Percentiles rank a stretch among this genome's conserved stretches.
Conservation (phyloP, 768 basidiomycete genomes). For the Suillus clintonianus region DNA sequence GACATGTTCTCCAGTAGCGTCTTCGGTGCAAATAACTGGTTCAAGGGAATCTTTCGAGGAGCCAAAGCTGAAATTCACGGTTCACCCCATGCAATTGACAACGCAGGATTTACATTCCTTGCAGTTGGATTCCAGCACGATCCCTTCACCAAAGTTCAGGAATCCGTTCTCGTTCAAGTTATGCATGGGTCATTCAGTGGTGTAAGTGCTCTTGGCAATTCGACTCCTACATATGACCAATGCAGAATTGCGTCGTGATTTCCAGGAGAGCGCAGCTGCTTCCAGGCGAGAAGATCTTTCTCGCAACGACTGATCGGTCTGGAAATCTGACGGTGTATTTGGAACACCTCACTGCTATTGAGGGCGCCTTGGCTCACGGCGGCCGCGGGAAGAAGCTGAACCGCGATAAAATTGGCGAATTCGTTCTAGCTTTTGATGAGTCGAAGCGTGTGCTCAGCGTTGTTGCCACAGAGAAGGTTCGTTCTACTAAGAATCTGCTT, state of each 20-base stretch:
- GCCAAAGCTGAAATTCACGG: conserved; percentile 19
- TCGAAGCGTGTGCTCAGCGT: conserved; percentile 48
- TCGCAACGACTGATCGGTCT: conserved; percentile 39
- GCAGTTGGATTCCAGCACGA: conserved; percentile 21
- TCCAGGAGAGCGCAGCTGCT: conserved; percentile 42
- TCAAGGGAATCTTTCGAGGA: conserved; percentile 18
- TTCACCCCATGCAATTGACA: conserved; percentile 29
- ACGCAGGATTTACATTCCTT: conserved; percentile 27
- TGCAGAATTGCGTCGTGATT: background rate
- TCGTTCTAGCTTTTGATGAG: conserved; percentile 55
- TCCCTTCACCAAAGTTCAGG: conserved; percentile 25
- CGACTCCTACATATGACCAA: background rate
- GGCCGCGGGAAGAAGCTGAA: conserved; percentile 35
- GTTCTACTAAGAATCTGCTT: background rate
- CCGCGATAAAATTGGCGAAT: conserved; percentile 49
- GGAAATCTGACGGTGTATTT: conserved; percentile 41
- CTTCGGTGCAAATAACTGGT: conserved; percentile 13
- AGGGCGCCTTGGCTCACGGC: conserved; percentile 27
- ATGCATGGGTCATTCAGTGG: conserved; percentile 18
- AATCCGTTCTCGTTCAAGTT: conserved; percentile 17
- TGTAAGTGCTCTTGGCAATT: background rate
- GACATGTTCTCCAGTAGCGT: background rate
- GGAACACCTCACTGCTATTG: conserved; percentile 35
- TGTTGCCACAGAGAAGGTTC: conserved; percentile 44
- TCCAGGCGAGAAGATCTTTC: conserved; percentile 39